Percentiles rank a stretch among this genome's conserved stretches.
These are phyloP conservation scores for Nicotiana benthamiana DNA, from an alignment of 257 asterid genomes.

Conservation along the genomic window DNA sequence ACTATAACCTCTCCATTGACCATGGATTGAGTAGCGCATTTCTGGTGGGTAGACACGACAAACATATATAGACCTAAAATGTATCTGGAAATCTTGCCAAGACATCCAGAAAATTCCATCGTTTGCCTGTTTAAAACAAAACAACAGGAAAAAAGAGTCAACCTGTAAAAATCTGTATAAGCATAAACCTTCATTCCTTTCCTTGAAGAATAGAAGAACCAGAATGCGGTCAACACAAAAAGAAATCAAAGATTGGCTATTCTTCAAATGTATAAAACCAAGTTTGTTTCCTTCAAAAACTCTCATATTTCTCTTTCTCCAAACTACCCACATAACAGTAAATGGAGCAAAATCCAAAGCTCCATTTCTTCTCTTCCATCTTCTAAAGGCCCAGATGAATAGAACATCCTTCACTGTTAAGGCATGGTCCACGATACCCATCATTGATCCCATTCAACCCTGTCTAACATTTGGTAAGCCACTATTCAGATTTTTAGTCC, in stretches of 20 bases:
- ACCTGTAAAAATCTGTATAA: background rate
- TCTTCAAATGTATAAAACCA: background rate
- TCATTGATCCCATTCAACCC: background rate
- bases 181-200: background rate
- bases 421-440: background rate
- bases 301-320: background rate
- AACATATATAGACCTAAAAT: conserved; percentile 90
- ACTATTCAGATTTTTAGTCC: background rate
- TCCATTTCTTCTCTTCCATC: background rate
- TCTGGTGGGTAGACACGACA: conserved; percentile 99
- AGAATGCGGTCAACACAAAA: background rate
- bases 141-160: background rate
- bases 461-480: background rate
- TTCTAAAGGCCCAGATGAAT: background rate
- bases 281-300: background rate
- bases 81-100: conserved; percentile 99
- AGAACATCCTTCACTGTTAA: background rate
- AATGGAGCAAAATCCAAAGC: background rate
- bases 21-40: conserved; percentile 91
- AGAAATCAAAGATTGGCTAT: background rate
- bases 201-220: background rate
- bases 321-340: background rate
- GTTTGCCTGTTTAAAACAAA: conserved; percentile 48
- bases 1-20: conserved; percentile 95
- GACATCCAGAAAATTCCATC: conserved; percentile 99